phyloP scores from a whole-genome alignment of 805 yeast genomes.

The Saturnispora saitoi region DNA sequence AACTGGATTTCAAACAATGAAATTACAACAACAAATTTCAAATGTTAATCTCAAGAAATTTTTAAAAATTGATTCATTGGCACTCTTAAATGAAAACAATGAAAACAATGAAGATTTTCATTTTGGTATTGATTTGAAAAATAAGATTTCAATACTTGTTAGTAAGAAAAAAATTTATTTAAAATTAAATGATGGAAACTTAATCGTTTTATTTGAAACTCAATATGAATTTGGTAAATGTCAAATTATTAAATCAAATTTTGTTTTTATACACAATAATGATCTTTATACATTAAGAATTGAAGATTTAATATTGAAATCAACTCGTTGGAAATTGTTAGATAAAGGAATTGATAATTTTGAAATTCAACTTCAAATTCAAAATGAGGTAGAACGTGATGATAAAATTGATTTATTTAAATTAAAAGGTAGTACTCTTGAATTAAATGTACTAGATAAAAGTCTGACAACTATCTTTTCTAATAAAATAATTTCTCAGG shows the following conservation, averaged over 20 bases:
- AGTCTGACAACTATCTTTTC: background rate
- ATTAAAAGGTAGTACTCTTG: background rate
- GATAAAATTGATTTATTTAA: background rate
- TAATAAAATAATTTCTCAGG: background rate
- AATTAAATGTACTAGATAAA: background rate
- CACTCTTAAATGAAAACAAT: background rate
- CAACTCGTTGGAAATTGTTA: slow-evolving; percentile 7
- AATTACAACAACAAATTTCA: slow-evolving; percentile 8
- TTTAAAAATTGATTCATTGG: slow-evolving; percentile 1
- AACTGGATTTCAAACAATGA: slow-evolving; percentile 9
- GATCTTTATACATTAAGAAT: background rate
- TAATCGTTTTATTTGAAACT: slow-evolving; percentile 4
- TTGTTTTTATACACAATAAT: slow-evolving; percentile 3
- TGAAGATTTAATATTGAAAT: slow-evolving; percentile 2
- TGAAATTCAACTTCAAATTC: background rate
- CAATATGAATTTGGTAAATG: slow-evolving; percentile 7
- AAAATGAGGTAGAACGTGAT: background rate
- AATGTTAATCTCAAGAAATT: slow-evolving; percentile 6
- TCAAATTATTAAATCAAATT: background rate
- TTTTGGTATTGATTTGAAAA: background rate
- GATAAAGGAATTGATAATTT: background rate
- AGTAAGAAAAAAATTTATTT: background rate
- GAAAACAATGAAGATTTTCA: background rate
- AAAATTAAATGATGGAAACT: background rate
- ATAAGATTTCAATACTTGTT: background rate